Evolutionary conservation across 768 basidiomycete species (phyloP).

Genomic region (Coprinellus aureogranulatus): DNA sequence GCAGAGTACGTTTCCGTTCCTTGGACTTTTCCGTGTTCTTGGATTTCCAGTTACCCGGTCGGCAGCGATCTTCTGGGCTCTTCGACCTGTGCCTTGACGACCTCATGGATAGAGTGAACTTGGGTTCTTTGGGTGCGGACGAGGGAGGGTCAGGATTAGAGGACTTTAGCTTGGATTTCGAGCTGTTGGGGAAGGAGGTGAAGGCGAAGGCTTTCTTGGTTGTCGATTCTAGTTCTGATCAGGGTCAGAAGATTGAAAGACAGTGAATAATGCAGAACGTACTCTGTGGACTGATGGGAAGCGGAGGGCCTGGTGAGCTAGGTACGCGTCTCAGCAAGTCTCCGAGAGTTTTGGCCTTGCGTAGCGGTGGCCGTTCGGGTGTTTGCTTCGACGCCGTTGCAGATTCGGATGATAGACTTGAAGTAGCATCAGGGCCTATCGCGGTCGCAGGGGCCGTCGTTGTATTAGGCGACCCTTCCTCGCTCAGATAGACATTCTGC

Average conservation of each 20-base stretch:
- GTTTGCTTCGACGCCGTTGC: not conserved
- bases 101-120: not conserved
- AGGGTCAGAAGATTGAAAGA: not conserved
- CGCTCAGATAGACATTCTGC: not conserved
- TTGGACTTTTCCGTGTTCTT: not conserved
- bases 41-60: no score
- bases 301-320: not conserved
- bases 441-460: not conserved
- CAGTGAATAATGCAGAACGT: not conserved
- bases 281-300: slow-evolving; percentile 4
- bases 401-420: no score
- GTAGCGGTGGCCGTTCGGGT: not conserved
- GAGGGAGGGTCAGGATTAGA: not conserved
- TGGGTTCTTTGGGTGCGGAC: not conserved
- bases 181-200: not conserved
- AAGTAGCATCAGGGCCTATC: not conserved
- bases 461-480: not conserved
- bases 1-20: slow-evolving; percentile 41
- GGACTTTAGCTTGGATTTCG: not conserved
- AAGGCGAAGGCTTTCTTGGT: slow-evolving; percentile 9
- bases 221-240: slow-evolving; percentile 1
- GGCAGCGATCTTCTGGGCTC: not conserved
- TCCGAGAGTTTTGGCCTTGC: slow-evolving; percentile 6
- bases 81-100: not conserved
- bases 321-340: slow-evolving; percentile 1